Evolutionary conservation across 768 basidiomycete genomes (phyloP).

Genomic region (Russula foetens): DNA sequence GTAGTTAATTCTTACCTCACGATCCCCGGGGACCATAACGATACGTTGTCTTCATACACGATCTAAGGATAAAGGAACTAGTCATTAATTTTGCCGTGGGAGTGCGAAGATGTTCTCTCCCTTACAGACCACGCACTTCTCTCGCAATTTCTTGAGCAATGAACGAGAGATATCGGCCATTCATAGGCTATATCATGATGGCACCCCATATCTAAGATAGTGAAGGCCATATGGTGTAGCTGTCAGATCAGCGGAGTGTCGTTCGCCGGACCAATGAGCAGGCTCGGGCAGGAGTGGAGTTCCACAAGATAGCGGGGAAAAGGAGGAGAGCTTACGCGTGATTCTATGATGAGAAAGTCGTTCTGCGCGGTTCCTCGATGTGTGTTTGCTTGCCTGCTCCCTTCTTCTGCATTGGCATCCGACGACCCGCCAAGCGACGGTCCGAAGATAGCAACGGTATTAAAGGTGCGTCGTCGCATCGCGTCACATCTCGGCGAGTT

Average conservation of each 20-base stretch:
- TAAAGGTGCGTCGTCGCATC: neutral
- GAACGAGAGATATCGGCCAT: neutral
- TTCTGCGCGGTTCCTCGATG: neutral
- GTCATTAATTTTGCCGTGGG: neutral
- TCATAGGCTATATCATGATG: neutral
- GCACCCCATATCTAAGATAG: neutral
- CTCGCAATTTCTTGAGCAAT: neutral
- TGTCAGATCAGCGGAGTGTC: neutral
- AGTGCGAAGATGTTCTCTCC: neutral
- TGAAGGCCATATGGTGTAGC: neutral
- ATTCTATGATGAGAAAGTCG: neutral
- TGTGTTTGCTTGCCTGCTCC: neutral
- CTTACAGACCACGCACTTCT: neutral
- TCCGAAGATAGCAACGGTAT: neutral
- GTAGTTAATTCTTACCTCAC: neutral
- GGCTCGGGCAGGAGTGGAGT: neutral
- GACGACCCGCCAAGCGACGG: too few relatives aligned
- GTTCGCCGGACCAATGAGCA: neutral
- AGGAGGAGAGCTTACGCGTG: neutral
- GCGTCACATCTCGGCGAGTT: neutral
- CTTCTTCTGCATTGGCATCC: neutral
- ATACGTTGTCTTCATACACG: neutral
- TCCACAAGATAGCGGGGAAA: neutral
- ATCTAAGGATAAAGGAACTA: neutral
- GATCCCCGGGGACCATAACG: neutral